Evolutionary conservation across 1,284 basidiomycete species (phyloP).

Genomic region (Rhodotorula mucilaginosa): DNA sequence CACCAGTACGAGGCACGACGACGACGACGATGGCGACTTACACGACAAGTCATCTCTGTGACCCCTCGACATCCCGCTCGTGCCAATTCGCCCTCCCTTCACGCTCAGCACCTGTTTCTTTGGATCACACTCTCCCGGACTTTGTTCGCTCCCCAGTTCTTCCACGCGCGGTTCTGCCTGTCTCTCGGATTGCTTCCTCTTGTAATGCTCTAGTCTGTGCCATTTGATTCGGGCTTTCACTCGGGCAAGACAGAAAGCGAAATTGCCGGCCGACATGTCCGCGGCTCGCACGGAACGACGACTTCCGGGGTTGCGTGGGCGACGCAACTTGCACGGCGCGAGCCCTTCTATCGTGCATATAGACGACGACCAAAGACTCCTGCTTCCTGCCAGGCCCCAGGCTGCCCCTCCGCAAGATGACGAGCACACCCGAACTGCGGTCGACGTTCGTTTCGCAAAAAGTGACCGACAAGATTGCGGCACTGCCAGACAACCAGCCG

Average conservation of each 20-base stretch:
- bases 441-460: constrained; percentile 12
- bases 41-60: too few relatives aligned
- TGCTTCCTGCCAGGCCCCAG: background rate
- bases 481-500: constrained; percentile 22
- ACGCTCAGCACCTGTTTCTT: too few relatives aligned
- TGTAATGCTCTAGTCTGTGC: background rate
- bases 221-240: background rate
- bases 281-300: too few relatives aligned
- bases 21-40: too few relatives aligned
- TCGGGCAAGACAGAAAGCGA: background rate
- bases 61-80: too few relatives aligned
- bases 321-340: too few relatives aligned
- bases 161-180: background rate
- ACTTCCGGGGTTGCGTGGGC: too few relatives aligned
- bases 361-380: background rate
- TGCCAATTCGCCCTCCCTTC: too few relatives aligned
- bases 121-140: too few relatives aligned
- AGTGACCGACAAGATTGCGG: constrained; percentile 33
- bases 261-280: too few relatives aligned
- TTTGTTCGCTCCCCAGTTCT: background rate
- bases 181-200: background rate
- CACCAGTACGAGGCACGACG: too few relatives aligned
- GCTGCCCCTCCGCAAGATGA: background rate
- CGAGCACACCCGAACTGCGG: constrained; percentile 25
- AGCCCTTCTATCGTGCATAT: too few relatives aligned